Base-by-base conservation (phyloP, 1,284 basidiomycete genomes). In the Trametes sp. region DNA sequence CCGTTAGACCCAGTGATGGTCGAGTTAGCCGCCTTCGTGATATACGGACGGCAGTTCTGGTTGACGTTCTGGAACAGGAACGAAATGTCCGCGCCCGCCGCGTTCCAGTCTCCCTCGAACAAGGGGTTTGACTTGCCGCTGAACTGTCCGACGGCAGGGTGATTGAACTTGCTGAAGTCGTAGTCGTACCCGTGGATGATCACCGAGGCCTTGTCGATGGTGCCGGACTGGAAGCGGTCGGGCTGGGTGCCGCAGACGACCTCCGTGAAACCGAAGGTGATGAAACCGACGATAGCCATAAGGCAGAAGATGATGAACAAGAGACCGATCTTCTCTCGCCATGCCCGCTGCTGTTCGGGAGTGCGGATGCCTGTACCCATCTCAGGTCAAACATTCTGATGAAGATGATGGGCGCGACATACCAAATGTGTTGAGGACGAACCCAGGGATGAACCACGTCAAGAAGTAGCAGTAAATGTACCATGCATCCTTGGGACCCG, bases 181-280 rank as follows among this genome's bases (percentile, higher is more conserved):
- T 98, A 98, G 75, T 91, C 90, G 77, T 90, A 92, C 4, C 97
- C 98, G 74, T 99, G 93, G 72, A 98, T 94, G 75, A 98, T 88
- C 69, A 98, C 89, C 13, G 94, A 96, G 42, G 86, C 87, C 42
- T 85, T 89, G 61, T 89, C 88, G 68, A 97, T 91, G 52, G 80
- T 79, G 23, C 94, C 95, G 51, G 90, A 86, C 68, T 90, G 88
- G 81, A 87, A 96, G 19, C 95, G 89, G 57, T 90, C 87, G 31
- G 90, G 84, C 23, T 94, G 92, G 46, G 82, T 90, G 41, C 95
- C 94, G 76, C 97, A 99, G 36, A 99, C 96, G 55, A 90, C 82
- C 74, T 96, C 87, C 4, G 96, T 98, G 82, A 99, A 99, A n/a
- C 98, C 97, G 79, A 99, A 99, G 2, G 97, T 99, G 75, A 99